Evolutionary conservation across 2,329 filamentous ascomycete species (phyloP), one percentile per base, ranked within the genome.

Genomic region (Alternaria brassicicola): DNA sequence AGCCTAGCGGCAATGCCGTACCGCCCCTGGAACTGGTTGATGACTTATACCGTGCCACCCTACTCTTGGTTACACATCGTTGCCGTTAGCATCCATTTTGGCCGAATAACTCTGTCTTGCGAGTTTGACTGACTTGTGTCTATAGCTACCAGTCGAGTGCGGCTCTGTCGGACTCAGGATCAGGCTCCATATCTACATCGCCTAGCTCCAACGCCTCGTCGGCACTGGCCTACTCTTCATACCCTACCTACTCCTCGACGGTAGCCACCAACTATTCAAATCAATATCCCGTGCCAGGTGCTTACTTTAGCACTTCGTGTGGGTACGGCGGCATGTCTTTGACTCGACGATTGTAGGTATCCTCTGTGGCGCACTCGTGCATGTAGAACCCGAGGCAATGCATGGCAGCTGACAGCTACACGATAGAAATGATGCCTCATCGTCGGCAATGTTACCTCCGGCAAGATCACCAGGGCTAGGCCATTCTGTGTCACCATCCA

Each of bases 81-180:
- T 70, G 62, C 66, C 65, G 71, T 65, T 76, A 71, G 69, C 73
- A 74, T 69, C 66, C 66, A 68, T 55, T 68, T 64, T 62, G 59
- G 49, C 61, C 66, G 55, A 68, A 66, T 65, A 68, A 49, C 62
- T 65, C 61, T 68, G 64, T 71, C 70, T 72, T 65, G 62, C 66
- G 69, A 62, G 59, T 47, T 64, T 71, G 59, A 71, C 75, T 78
- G 69, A 77, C 70, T 69, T 52, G 55, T 55, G 68, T 64, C 66
- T 69, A 72, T 76, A 86, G 84, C 72, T 86, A 83, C 73, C 79
- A 82, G 61, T 68, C 80, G 62, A 78, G 78, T 59, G 75, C 80
- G 70, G 79, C 81, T 65, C 80, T 85, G 67, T 81, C 85, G 59
- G 84, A 86, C 76, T 84, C 84, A 60, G 83, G 81, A 55, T 83